These are phyloP conservation scores for Microcyclospora tardicrescens DNA, from an alignment of 2,329 filamentous ascomycete species.

Conservation along the genomic window DNA sequence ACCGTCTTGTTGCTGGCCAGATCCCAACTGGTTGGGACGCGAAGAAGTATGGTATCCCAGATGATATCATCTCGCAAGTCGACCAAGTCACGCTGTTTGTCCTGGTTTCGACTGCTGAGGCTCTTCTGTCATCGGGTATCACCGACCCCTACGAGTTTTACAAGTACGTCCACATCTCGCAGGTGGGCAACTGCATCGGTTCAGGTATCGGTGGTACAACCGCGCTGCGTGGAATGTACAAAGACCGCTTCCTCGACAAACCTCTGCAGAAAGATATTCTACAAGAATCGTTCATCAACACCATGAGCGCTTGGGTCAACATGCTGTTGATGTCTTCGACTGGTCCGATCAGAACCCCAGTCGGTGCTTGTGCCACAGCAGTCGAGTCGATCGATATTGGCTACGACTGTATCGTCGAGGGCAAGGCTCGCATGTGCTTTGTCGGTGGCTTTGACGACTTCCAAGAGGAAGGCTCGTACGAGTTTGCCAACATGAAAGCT, in stretches of 20 bases:
- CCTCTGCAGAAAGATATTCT: slow-evolving; percentile 97
- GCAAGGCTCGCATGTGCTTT: slow-evolving; percentile 93
- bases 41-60: slow-evolving; percentile 88
- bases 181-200: slow-evolving; percentile 95
- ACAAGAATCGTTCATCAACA: slow-evolving; percentile 99
- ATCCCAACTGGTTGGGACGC: slow-evolving; percentile 96
- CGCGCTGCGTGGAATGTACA: slow-evolving; percentile 94
- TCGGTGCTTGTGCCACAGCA: slow-evolving; percentile 91
- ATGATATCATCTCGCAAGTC: slow-evolving; percentile 95
- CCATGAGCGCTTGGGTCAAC: slow-evolving; percentile 98
- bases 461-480: slow-evolving; percentile 96
- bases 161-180: slow-evolving; percentile 96
- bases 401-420: slow-evolving; percentile 96
- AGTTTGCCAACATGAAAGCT: slow-evolving; percentile 99
- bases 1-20: slow-evolving; percentile 92
- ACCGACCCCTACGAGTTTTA: slow-evolving; percentile 99
- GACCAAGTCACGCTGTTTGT: slow-evolving; percentile 94
- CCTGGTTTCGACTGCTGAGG: slow-evolving; percentile 84
- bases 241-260: slow-evolving; percentile 91
- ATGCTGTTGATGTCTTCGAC: slow-evolving; percentile 96
- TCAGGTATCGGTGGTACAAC: slow-evolving; percentile 94
- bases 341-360: slow-evolving; percentile 95
- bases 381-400: slow-evolving; percentile 96
- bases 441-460: slow-evolving; percentile 99
- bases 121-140: slow-evolving; percentile 82